Evolutionary conservation across 345 rosid genomes (phyloP).

Genomic region (Eutrema heterophyllum): DNA sequence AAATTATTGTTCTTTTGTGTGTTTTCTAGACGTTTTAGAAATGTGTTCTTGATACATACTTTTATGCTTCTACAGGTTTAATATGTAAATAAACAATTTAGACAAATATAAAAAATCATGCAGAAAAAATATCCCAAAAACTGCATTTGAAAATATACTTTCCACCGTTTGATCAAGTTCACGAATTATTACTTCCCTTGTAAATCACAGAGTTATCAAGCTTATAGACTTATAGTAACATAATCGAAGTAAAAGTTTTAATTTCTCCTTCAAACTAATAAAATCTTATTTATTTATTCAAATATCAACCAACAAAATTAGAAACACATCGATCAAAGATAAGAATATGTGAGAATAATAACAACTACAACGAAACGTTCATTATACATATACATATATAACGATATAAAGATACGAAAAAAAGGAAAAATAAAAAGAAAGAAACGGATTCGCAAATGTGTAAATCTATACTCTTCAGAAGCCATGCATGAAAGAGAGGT

Average conservation of each 20-base stretch:
- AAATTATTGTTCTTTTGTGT: neutral
- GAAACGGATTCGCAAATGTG: neutral
- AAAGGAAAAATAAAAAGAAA: neutral
- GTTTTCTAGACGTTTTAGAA: neutral
- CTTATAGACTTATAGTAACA: too few relatives aligned
- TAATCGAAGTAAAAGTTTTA: too few relatives aligned
- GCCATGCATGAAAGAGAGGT: constrained; percentile 1
- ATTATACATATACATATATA: too few relatives aligned
- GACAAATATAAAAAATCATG: neutral
- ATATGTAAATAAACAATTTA: neutral
- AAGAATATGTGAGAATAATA: too few relatives aligned
- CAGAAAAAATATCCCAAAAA: neutral
- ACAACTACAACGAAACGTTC: too few relatives aligned
- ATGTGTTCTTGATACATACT: neutral
- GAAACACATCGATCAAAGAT: too few relatives aligned
- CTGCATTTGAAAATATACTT: neutral
- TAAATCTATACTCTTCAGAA: neutral
- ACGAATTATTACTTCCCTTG: neutral
- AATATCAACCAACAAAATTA: too few relatives aligned
- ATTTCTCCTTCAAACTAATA: too few relatives aligned
- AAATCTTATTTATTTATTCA: too few relatives aligned
- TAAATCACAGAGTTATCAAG: too few relatives aligned
- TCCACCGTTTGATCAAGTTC: too few relatives aligned
- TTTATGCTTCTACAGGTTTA: neutral
- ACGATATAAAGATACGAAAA: neutral